Percentiles rank a stretch among this genome's conserved stretches.
Conservation (phyloP, 306 rosid genomes). For the Astragalus membranaceus region DNA sequence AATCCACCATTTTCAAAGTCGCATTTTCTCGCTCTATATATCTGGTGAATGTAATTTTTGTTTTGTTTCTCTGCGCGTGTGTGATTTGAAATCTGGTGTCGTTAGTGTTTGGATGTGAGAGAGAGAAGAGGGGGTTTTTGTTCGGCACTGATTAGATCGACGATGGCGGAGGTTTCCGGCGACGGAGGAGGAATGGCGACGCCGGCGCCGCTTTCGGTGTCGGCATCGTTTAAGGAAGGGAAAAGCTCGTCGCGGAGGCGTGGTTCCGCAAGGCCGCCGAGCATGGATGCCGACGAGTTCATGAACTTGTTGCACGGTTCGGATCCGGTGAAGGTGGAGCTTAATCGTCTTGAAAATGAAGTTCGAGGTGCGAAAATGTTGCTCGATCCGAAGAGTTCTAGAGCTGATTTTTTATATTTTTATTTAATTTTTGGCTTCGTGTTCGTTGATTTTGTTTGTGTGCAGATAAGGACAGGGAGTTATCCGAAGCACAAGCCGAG, state of each 20-base stretch:
- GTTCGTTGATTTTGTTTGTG: not conserved
- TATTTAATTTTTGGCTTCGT: not conserved
- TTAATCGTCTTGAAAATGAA: conserved; percentile 93
- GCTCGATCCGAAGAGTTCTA: conserved; percentile 56
- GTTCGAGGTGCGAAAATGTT: conserved; percentile 81
- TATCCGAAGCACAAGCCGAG: conserved; percentile 91
- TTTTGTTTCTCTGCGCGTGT: not conserved
- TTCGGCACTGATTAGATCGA: conserved; percentile 46
- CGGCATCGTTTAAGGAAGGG: conserved; percentile 84
- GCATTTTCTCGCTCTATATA: conserved; percentile 1
- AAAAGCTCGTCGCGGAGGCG: conserved; percentile 67
- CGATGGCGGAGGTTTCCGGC: conserved; percentile 66
- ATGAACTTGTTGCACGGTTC: conserved; percentile 80
- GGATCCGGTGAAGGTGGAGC: conserved; percentile 98
- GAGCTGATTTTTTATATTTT: conserved; percentile 20
- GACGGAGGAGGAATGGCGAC: conserved; percentile 28
- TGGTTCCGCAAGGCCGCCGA: conserved; percentile 62
- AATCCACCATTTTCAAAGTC: conserved; percentile 20
- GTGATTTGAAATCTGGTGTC: conserved; percentile 45
- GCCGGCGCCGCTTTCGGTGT: conserved; percentile 50
- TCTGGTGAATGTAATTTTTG: not conserved
- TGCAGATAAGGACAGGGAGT: conserved; percentile 93
- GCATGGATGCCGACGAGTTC: conserved; percentile 86
- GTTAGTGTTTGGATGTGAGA: conserved; percentile 56
- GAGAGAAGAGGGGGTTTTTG: not conserved